These are phyloP conservation scores for Dendrothele bispora DNA, from an alignment of 768 basidiomycete species.

Conservation along the genomic window DNA sequence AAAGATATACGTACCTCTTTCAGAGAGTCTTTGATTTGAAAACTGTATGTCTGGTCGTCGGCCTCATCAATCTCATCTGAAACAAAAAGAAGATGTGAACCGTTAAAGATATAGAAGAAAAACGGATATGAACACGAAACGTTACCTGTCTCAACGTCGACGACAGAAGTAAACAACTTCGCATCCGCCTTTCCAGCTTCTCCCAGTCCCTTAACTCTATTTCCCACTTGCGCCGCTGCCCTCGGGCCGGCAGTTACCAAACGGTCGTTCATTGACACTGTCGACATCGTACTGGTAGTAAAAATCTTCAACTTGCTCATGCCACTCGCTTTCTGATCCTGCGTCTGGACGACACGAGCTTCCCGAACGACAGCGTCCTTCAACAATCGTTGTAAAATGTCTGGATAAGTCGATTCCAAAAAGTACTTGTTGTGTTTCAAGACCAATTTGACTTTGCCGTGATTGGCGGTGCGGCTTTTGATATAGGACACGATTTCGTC, in stretches of 20 bases:
- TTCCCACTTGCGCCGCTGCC: conserved; percentile 16
- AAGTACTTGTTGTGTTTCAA: conserved; percentile 78
- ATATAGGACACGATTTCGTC: conserved; percentile 61
- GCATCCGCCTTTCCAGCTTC: conserved; percentile 35
- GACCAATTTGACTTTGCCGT: conserved; percentile 79
- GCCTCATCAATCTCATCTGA: conserved; percentile 75
- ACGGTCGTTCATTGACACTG: conserved; percentile 46
- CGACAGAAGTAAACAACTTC: conserved; percentile 68
- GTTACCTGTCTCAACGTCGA: conserved; percentile 65
- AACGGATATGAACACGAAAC: background rate
- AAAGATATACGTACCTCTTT: conserved; percentile 52
- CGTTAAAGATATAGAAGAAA: background rate
- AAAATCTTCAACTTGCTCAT: conserved; percentile 34
- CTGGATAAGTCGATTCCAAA: conserved; percentile 71
- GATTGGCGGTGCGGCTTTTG: conserved; percentile 68
- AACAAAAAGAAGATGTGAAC: background rate
- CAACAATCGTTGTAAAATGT: conserved; percentile 62
- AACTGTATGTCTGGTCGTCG: conserved; percentile 74
- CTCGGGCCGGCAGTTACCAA: conserved; percentile 52
- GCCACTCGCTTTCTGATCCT: no score
- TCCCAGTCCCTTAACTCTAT: no score
- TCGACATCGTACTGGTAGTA: no score
- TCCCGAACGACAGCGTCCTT: conserved; percentile 62
- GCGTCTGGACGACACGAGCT: conserved; percentile 57
- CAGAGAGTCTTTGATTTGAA: conserved; percentile 70